Base-by-base conservation (phyloP, 805 yeast species). In the Kuraishia molischiana region DNA sequence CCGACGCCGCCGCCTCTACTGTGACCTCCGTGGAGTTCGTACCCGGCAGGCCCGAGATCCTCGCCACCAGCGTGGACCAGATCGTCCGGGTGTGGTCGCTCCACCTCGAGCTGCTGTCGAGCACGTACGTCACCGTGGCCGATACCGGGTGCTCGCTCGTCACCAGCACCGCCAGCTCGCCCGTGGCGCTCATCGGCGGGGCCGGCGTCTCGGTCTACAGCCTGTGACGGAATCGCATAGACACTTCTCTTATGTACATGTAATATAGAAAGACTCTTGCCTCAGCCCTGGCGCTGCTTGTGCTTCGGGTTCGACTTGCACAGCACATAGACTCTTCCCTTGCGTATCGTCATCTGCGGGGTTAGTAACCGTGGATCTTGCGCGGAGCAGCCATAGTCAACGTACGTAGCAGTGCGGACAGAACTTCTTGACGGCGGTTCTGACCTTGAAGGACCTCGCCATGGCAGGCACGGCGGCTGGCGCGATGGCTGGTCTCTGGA, bases 281-380 rank as follows among this genome's bases (percentile, higher is more conserved):
- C 17, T 54, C 57, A 79, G 49, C 85, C 85, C 60, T 85, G 95
- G 60, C 95, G 85, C 62, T 89, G 97, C 62, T 89, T 89, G 62
- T 89, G 97, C 57, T 85, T 86, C 44, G 87, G 86, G 57, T 89
- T 85, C 35, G 92, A 69, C 59, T 89, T 92, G 69, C 98, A 90
- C 56, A 85, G 80, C 29, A 92, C 95, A 47, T 85, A 86, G 10
- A 89, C 90, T 52, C 92, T 72, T 31, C 98, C 98, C 63, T 89
- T 92, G 61, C 97, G 81, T 62, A 94, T 82, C 9, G 92, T 96
- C 61, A 85, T 74, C 64, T 74, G 60, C 10, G 32, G 24, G 18
- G 36, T 35, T 28, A 34, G 35, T 32, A 17, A 18, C 10, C 14
- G 20, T n/a, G n/a, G n/a, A n/a, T n/a, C n/a, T n/a, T n/a, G n/a